Evolutionary conservation across 2,329 filamentous ascomycete genomes (phyloP).

Genomic region (Lomentospora prolificans): DNA sequence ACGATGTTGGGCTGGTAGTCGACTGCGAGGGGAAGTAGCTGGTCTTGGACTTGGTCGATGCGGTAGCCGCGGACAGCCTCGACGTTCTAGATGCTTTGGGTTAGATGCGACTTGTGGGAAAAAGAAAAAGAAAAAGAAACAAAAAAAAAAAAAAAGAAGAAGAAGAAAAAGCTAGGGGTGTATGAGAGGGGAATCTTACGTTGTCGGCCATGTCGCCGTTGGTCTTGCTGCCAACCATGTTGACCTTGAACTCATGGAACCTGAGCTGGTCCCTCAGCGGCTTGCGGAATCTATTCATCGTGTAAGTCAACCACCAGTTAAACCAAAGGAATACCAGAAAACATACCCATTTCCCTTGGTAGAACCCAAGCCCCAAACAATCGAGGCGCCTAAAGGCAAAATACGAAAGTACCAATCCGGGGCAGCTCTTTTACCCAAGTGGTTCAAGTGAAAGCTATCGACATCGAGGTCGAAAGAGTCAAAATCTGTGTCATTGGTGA

Average conservation of each 20-base stretch:
- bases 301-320: not conserved
- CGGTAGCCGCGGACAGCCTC: not conserved
- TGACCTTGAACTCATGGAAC: slow-evolving; percentile 15
- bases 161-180: too few species aligned
- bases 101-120: not conserved
- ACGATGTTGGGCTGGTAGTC: slow-evolving; percentile 13
- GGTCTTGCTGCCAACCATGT: slow-evolving; percentile 17
- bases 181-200: too few species aligned
- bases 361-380: not conserved
- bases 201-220: slow-evolving; percentile 17
- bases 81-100: not conserved
- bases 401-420: not conserved
- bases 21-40: not conserved
- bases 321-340: not conserved
- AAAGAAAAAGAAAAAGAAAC: not conserved
- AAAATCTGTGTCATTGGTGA: not conserved
- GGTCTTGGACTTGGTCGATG: not conserved
- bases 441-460: not conserved
- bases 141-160: not conserved
- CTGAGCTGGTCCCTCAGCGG: slow-evolving; percentile 14
- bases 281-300: slow-evolving; percentile 14
- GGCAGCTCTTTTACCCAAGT: not conserved
- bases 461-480: not conserved
- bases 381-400: not conserved
- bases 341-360: not conserved